phyloP scores from a whole-genome alignment of 176 grass and related monocot genomes.

The Miscanthus lutarioriparius region DNA sequence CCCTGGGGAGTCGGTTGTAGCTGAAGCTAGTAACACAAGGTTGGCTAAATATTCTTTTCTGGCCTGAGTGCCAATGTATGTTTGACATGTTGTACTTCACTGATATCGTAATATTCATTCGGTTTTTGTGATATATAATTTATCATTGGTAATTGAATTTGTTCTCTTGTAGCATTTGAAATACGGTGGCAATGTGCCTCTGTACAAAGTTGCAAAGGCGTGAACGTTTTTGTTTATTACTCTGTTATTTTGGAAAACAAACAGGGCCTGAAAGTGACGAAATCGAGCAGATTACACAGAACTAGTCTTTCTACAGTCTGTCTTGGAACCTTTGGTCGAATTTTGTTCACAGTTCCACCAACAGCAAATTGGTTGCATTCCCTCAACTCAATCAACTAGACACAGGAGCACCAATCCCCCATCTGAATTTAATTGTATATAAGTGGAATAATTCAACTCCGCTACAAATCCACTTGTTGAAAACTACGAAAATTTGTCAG shows the following conservation, averaged over 20 bases:
- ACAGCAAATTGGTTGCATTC: neutral
- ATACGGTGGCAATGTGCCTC: neutral
- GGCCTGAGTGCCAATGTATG: neutral
- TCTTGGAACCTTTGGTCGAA: neutral
- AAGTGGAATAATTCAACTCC: too few species aligned
- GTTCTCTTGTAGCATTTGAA: neutral
- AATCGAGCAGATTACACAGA: neutral
- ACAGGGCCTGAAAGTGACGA: neutral
- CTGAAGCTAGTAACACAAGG: constrained; percentile 16
- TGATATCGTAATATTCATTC: neutral
- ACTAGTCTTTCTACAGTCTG: neutral
- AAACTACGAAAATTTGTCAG: neutral
- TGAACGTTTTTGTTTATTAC: neutral
- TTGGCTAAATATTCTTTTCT: constrained; percentile 22
- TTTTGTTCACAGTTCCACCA: too few species aligned
- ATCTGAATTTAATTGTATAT: neutral
- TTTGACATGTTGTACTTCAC: constrained; percentile 4
- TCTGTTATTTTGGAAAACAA: neutral
- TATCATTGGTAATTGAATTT: neutral
- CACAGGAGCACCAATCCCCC: too few species aligned
- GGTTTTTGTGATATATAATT: neutral
- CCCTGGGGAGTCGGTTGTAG: neutral
- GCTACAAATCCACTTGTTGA: too few species aligned
- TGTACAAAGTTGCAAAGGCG: neutral
- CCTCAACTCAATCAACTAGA: neutral